phyloP scores from a whole-genome alignment of 768 basidiomycete species.

The Mycena venus region DNA sequence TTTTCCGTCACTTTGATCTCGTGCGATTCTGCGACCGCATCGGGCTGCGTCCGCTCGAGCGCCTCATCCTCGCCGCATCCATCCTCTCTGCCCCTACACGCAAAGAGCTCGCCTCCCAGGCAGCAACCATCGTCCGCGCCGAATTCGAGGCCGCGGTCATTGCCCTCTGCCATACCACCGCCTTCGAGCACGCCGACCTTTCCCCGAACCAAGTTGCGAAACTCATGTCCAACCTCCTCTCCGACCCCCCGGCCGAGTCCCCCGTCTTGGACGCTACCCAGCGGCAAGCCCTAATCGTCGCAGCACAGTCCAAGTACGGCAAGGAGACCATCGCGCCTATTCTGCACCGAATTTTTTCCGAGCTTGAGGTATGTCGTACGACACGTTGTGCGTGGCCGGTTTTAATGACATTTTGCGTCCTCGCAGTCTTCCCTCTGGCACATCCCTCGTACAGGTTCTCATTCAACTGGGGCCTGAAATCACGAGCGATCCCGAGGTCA shows the following conservation, averaged over 20 bases:
- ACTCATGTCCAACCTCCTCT: constrained; percentile 85
- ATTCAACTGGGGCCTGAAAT: constrained; percentile 86
- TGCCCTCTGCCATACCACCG: constrained; percentile 82
- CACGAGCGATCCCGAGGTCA: constrained; percentile 78
- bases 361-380: constrained; percentile 71
- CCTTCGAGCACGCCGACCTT: constrained; percentile 87
- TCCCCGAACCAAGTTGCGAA: constrained; percentile 81
- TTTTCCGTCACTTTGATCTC: constrained; percentile 88
- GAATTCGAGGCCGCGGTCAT: constrained; percentile 87
- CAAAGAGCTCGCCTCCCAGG: constrained; percentile 73
- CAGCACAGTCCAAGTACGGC: constrained; percentile 86
- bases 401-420: constrained; percentile 29
- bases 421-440: constrained; percentile 72
- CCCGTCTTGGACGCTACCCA: constrained; percentile 81
- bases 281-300: constrained; percentile 79
- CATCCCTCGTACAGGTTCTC: constrained; percentile 80
- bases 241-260: constrained; percentile 74
- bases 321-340: constrained; percentile 81
- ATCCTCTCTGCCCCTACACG: constrained; percentile 73
- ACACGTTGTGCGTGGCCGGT: constrained; percentile 27
- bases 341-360: constrained; percentile 79
- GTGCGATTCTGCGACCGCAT: constrained; percentile 86
- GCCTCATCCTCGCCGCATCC: constrained; percentile 81
- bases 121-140: constrained; percentile 74
- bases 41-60: constrained; percentile 84